phyloP scores from a whole-genome alignment of 2,329 filamentous ascomycete species.

The Bipolaris cookei region DNA sequence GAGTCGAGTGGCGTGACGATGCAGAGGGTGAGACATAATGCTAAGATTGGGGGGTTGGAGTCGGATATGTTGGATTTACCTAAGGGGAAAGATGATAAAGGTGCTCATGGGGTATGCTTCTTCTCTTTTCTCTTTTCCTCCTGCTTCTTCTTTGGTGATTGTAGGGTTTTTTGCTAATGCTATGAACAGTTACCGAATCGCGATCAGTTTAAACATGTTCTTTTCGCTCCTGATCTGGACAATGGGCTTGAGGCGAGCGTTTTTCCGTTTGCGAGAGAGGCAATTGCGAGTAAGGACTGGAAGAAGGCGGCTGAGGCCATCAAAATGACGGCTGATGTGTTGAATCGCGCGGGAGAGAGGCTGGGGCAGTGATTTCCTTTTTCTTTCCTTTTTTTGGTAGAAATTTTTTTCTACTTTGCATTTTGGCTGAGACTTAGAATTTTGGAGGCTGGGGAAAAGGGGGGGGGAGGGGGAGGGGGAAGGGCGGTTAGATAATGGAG shows the following conservation, averaged over 20 bases:
- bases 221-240: conserved; percentile 85
- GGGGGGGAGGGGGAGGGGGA: neutral
- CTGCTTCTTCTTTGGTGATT: neutral
- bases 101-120: conserved; percentile 67
- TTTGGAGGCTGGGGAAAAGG: neutral
- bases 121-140: neutral
- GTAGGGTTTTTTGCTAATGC: too few relatives aligned
- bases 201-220: conserved; percentile 90
- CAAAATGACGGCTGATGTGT: conserved; percentile 71
- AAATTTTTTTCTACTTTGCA: neutral
- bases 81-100: conserved; percentile 53
- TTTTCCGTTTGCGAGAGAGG: conserved; percentile 87
- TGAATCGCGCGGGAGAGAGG: conserved; percentile 65
- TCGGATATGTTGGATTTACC: conserved; percentile 80
- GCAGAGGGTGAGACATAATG: conserved; percentile 77
- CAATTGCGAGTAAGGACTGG: conserved; percentile 75
- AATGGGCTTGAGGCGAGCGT: conserved; percentile 67
- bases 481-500: too few relatives aligned
- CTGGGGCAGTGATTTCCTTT: conserved; percentile 34
- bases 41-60: conserved; percentile 80
- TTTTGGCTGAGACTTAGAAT: too few relatives aligned
- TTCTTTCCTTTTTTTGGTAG: neutral
- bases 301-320: conserved; percentile 69
- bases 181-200: conserved; percentile 69
- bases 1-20: conserved; percentile 73